phyloP scores from a whole-genome alignment of 1,284 basidiomycete genomes.

The Paramarasmius palmivorus region DNA sequence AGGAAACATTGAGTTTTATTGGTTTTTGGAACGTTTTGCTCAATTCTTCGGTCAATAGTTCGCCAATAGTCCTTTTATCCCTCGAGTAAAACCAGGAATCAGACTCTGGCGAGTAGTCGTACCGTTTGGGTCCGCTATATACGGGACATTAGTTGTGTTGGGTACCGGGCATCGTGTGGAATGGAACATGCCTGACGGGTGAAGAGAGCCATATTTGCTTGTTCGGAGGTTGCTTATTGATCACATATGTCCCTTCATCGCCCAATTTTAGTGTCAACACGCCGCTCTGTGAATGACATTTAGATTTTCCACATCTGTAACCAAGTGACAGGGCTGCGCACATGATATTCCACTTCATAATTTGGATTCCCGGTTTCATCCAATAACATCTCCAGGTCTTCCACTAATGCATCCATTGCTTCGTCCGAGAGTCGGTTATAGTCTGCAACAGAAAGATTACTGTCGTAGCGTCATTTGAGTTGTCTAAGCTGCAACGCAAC shows the following conservation, averaged over 20 bases:
- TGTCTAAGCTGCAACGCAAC: background rate
- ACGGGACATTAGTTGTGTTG: background rate
- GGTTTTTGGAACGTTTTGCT: slow-evolving; percentile 35
- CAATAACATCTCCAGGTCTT: slow-evolving; percentile 76
- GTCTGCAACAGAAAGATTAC: slow-evolving; percentile 59
- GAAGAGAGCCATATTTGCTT: slow-evolving; percentile 99
- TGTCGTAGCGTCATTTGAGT: slow-evolving; percentile 24
- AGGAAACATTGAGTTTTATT: slow-evolving; percentile 28
- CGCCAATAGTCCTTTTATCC: slow-evolving; percentile 61
- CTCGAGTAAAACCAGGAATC: slow-evolving; percentile 81
- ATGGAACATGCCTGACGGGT: slow-evolving; percentile 64
- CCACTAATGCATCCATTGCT: slow-evolving; percentile 83
- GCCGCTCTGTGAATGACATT: slow-evolving; percentile 50
- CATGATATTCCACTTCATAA: slow-evolving; percentile 94
- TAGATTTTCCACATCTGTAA: slow-evolving; percentile 9
- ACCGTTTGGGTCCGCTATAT: slow-evolving; percentile 84
- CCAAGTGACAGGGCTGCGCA: slow-evolving; percentile 43
- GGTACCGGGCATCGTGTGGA: background rate
- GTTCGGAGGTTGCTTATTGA: slow-evolving; percentile 99
- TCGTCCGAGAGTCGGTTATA: slow-evolving; percentile 83
- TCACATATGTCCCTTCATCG: slow-evolving; percentile 91
- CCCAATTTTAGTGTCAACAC: slow-evolving; percentile 89
- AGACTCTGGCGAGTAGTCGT: slow-evolving; percentile 64
- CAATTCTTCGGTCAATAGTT: slow-evolving; percentile 72
- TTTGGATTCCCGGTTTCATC: slow-evolving; percentile 59